phyloP scores from a whole-genome alignment of 2,329 filamentous ascomycete species.

The Microdochium paspali region DNA sequence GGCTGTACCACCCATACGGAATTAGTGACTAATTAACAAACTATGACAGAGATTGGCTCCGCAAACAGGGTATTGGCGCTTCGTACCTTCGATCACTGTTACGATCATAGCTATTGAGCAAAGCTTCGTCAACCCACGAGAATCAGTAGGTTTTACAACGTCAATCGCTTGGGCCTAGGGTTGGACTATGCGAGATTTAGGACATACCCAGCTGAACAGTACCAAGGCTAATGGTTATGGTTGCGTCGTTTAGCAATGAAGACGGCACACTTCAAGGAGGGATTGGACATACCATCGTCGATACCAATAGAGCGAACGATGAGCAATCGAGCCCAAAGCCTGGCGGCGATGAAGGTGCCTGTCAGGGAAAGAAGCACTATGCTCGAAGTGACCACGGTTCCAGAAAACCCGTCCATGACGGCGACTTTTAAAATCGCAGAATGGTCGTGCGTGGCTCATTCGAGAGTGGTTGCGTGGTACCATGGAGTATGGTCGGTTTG shows the following conservation, averaged over 20 bases:
- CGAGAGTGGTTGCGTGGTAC: too few species aligned
- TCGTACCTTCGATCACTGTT: background rate
- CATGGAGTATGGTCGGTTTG: too few species aligned
- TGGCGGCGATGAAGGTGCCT: background rate
- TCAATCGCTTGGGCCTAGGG: too few species aligned
- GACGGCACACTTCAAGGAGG: background rate
- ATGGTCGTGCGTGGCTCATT: too few species aligned
- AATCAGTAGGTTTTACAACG: too few species aligned
- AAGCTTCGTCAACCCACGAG: constrained; percentile 6
- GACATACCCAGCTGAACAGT: constrained; percentile 9
- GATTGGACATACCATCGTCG: constrained; percentile 6
- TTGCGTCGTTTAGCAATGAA: background rate
- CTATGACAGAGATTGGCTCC: background rate
- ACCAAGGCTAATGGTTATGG: constrained; percentile 6
- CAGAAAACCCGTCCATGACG: background rate
- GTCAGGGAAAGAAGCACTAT: background rate
- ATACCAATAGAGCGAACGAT: background rate
- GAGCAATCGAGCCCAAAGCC: background rate
- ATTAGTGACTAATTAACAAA: background rate
- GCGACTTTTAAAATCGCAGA: background rate
- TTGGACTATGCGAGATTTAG: too few species aligned
- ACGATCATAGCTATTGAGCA: constrained; percentile 1
- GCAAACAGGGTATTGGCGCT: background rate
- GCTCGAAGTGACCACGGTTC: background rate
- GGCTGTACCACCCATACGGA: background rate